phyloP scores from a whole-genome alignment of 2,329 filamentous ascomycete genomes.

The Bisporella sp. region DNA sequence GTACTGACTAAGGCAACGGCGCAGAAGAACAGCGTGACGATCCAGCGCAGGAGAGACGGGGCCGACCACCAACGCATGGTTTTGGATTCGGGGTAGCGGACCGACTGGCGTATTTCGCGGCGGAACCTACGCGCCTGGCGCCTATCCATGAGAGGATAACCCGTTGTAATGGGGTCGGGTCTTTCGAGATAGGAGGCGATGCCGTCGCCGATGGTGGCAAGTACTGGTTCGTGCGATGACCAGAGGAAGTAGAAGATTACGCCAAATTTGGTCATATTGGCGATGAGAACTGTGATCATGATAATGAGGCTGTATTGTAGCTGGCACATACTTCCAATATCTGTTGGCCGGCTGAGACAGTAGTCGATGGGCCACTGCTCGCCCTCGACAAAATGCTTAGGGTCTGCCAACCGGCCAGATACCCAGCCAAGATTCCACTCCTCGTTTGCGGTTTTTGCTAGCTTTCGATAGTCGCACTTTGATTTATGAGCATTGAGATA shows the following conservation, averaged over 20 bases:
- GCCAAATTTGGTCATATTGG: conserved; percentile 11
- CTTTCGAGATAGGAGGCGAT: conserved; percentile 29
- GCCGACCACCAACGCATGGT: background rate
- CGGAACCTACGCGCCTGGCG: conserved; percentile 10
- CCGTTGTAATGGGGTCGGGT: conserved; percentile 25
- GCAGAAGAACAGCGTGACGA: background rate
- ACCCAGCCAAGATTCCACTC: conserved; percentile 13
- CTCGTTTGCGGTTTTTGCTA: conserved; percentile 9
- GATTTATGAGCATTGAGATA: conserved; percentile 12
- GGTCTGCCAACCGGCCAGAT: background rate
- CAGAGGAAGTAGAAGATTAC: conserved; percentile 10
- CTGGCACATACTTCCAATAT: conserved; percentile 10
- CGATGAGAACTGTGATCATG: conserved; percentile 11
- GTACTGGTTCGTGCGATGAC: conserved; percentile 10
- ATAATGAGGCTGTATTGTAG: conserved; percentile 17
- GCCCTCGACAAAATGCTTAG: background rate
- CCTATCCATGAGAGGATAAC: conserved; percentile 19
- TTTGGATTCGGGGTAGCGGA: background rate
- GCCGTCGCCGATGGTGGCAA: conserved; percentile 30
- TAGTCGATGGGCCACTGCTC: conserved; percentile 16
- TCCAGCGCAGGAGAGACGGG: background rate
- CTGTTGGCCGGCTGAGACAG: conserved; percentile 12
- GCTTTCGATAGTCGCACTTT: conserved; percentile 11
- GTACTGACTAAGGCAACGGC: background rate
- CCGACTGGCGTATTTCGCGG: background rate